Base-by-base conservation (phyloP, 139 green algal genomes). In the Tetradesmus lagerheimii region DNA sequence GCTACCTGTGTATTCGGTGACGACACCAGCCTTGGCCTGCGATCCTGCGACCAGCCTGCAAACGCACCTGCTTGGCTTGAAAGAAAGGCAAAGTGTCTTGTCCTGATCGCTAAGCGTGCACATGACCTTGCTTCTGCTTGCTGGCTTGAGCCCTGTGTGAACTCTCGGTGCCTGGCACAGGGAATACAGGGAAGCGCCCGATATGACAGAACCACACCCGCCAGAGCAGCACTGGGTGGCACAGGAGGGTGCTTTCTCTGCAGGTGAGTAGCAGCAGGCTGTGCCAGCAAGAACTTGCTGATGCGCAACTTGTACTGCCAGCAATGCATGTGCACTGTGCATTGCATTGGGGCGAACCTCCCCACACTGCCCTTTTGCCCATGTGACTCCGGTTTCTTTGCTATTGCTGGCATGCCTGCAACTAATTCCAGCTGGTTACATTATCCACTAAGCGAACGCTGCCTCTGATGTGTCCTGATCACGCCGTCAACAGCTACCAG, bases 241-340 rank as follows among this genome's bases (percentile, higher is more conserved):
- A 0, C 78, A 93, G 71, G 91, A 93, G 1, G 91, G 91, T 31
- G 77, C 67, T 20, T 93, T 91, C 38, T 78, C 87, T 88, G 43
- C 91, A 88, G 87, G 85, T 89, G 67, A 29, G 57, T 47, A 38
- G n/a, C 39, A 37, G 43, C 66, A 53, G 38, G n/a, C 18, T 39
- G 31, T 39, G 27, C 71, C 9, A 79, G 3, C n/a, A 38, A 20
- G 39, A 38, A 4, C 8, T 1, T n/a, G 8, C 77, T 53, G 38
- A 8, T 35, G 75, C 29, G 29, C 16, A 78, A 78, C 14, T 18
- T 71, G 25, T 62, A 62, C 47, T 23, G 57, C 57, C 23, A 71
- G 57, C 57, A n/a, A 31, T 71, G 57, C 57, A 1, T n/a, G n/a
- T 71, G 50, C 11, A 64, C 2, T 25, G 16, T 27, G 57, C 57